Evolutionary conservation across 2,329 filamentous ascomycete species (phyloP), one percentile per base, ranked within the genome.

Genomic region (Cladosporium halotolerans): DNA sequence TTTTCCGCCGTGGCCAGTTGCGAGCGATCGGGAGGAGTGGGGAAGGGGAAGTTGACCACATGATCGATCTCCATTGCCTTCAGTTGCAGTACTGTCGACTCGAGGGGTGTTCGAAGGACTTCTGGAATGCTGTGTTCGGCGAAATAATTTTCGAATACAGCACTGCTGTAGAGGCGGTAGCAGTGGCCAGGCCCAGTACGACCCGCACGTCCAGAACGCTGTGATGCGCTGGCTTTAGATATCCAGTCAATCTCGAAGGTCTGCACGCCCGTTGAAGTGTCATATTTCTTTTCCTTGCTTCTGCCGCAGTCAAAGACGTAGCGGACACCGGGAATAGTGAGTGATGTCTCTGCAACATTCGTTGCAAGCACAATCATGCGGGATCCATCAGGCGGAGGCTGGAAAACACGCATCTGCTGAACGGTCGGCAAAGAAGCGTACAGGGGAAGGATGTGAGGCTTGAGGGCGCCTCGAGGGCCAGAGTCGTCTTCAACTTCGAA

Each of bases 181-280:
- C 92, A 97, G 71, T 99, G 95, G 7, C 93, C 93, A 1, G 93
- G 91, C 0, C 90, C 92, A 3, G 92, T 99, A 77, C 93, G 85
- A 58, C 95, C 93, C 54, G 93, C 93, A 79, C 93, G 89, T 72
- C 93, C 93, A 55, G 89, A 84, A 68, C 93, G 82, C 71, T 99
- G 93, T 60, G 85, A 88, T 7, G 93, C 92, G 68, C 89, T 95
- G 28, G 93, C 93, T 73, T 99, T 97, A 74, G 91, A 96, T 67
- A 97, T 95, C 89, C 92, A 99, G 39, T 87, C 86, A 50, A 99
- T 82, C 63, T 96, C 88, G 67, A 96, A 99, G 65, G 87, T 96
- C 68, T 99, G 93, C 0, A 99, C 92, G 3, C 92, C 92, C 8
- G 88, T 96, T 9, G 82, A 74, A n/a, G 82, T 79, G 66, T 97